Evolutionary conservation across 2,329 filamentous ascomycete species (phyloP).

Genomic region (Cladosporium phlei): DNA sequence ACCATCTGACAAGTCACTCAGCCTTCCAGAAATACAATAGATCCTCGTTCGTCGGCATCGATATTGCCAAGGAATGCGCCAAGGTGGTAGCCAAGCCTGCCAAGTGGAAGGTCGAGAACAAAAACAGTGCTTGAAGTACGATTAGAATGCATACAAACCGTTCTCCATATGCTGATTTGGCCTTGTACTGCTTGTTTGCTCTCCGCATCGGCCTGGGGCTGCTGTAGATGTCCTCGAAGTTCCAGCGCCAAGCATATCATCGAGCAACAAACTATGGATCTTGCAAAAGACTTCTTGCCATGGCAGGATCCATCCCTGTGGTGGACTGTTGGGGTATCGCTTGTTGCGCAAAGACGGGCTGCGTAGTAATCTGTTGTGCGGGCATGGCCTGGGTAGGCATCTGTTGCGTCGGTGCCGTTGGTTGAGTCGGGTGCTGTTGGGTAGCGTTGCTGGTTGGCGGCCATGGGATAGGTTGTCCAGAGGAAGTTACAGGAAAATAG

Average conservation of each 20-base stretch:
- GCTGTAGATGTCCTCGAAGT: not conserved
- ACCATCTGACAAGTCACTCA: too few relatives aligned
- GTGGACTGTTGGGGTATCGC: not conserved
- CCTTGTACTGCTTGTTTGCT: not conserved
- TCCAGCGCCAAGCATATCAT: not conserved
- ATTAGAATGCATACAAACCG: not conserved
- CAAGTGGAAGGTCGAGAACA: conserved; percentile 6
- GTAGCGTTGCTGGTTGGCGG: not conserved
- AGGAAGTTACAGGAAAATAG: not conserved
- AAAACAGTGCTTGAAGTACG: not conserved
- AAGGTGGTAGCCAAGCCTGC: conserved; percentile 10
- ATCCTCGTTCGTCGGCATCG: not conserved
- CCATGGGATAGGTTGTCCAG: too few relatives aligned
- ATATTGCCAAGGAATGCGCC: conserved; percentile 7
- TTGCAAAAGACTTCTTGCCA: not conserved
- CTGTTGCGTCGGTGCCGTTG: not conserved
- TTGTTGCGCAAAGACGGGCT: not conserved
- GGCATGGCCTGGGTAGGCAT: not conserved
- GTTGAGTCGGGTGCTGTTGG: not conserved
- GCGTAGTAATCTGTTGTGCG: not conserved
- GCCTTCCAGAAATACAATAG: not conserved
- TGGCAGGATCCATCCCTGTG: not conserved
- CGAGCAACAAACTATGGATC: not conserved
- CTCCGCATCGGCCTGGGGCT: too few relatives aligned
- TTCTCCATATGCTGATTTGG: not conserved